Evolutionary conservation across 192 early-diverging fungal genomes (phyloP), one percentile per base, ranked within the genome.

Genomic region (Linnemannia hyalina): DNA sequence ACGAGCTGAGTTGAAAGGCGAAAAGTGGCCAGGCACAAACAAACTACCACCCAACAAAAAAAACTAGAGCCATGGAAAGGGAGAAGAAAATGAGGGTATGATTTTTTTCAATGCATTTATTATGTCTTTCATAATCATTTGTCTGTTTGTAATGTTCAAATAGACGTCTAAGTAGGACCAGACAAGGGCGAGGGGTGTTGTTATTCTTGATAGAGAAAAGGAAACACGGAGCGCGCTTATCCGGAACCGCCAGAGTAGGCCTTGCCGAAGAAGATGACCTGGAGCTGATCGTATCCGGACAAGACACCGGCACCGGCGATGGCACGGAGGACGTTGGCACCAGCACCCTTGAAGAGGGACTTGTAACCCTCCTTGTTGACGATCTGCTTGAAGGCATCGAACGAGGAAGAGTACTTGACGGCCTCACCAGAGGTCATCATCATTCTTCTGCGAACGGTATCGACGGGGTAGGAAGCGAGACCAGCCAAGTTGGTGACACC

Each of bases 331-430:
- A 99, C 97, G 95, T 99, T 99, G 88, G 98, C 97, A 94, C 97
- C 95, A 89, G 97, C 97, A 93, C 98, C 98, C 93, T 98, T 98
- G 97, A 98, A 99, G 91, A 99, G 93, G 86, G 97, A 95, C 92
- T 93, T 95, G 88, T 91, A 75, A 88, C 98, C 98, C 90, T 98
- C 97, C 89, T 97, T 95, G 78, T 81, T 90, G 90, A 97, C 90
- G 90, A 99, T 97, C 93, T 98, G 94, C 89, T 88, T 85, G 91
- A 96, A 95, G 91, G 95, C 95, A 93, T 98, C 94, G 76, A 94
- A 71, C 72, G 98, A 94, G 65, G 93, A 93, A 40, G 92, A 90
- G 94, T 99, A 99, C 91, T 96, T 93, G 89, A 96, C 93, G 88
- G 95, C 94, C 84, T 94, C 95, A 91, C 97, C 93, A 88, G 96